These are phyloP conservation scores for Rutidosis leptorrhynchoides DNA, from an alignment of 129 eudicot genomes.

Conservation along the genomic window DNA sequence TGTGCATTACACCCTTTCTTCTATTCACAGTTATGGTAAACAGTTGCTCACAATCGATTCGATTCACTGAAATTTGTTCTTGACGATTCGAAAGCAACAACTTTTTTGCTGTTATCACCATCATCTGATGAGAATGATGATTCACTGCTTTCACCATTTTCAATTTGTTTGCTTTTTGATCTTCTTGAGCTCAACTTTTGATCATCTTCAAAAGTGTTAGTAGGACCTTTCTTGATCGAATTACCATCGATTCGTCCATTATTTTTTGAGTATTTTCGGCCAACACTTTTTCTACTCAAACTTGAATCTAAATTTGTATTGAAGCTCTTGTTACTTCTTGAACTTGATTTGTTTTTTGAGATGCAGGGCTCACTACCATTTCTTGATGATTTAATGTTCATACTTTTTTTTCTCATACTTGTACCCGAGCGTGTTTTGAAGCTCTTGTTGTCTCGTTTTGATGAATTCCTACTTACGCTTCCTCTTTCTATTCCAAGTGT, in stretches of 20 bases:
- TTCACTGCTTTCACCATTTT: conserved; percentile 16
- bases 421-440: conserved; percentile 20
- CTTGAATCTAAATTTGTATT: conserved; percentile 8
- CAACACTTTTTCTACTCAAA: conserved; percentile 12
- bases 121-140: conserved; percentile 27
- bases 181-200: conserved; percentile 18
- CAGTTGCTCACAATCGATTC: conserved; percentile 13
- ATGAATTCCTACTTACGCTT: conserved; percentile 20
- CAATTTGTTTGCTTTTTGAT: conserved; percentile 7
- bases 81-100: neutral
- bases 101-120: conserved; percentile 12
- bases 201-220: neutral
- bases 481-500: conserved; percentile 23
- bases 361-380: neutral
- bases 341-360: neutral
- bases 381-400: conserved; percentile 19
- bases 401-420: conserved; percentile 20
- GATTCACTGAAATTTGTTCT: conserved; percentile 7
- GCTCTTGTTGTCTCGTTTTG: conserved; percentile 24
- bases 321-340: conserved; percentile 23
- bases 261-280: conserved; percentile 19
- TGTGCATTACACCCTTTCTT: conserved; percentile 8
- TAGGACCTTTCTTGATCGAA: conserved; percentile 13
- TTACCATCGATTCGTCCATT: conserved; percentile 1
- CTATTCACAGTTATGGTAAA: conserved; percentile 16